Conservation (phyloP, 768 basidiomycete genomes). For the Chalciporus pseudorubinellus region DNA sequence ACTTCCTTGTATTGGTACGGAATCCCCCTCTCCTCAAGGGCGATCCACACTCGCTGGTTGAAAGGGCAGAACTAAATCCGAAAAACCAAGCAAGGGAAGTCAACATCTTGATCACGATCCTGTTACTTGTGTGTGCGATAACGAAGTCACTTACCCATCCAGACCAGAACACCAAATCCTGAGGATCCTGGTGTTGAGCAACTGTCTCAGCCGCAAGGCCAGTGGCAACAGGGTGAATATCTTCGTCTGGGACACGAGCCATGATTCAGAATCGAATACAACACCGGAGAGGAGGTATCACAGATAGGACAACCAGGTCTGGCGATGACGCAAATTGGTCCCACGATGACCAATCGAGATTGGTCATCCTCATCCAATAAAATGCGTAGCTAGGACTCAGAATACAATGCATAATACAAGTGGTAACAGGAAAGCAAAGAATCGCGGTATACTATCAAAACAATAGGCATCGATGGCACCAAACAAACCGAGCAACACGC, state of each 20-base stretch:
- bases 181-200: constrained; percentile 47
- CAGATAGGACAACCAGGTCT: too few relatives aligned
- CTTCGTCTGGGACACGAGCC: constrained; percentile 42
- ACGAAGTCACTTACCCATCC: constrained; percentile 47
- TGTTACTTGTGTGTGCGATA: neutral
- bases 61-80: constrained; percentile 50
- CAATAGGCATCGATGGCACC: too few relatives aligned
- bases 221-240: constrained; percentile 60
- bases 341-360: too few relatives aligned
- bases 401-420: too few relatives aligned
- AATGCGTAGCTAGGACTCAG: too few relatives aligned
- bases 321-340: too few relatives aligned
- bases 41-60: constrained; percentile 63
- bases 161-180: constrained; percentile 57
- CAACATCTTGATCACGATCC: neutral
- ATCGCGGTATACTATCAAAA: too few relatives aligned
- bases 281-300: too few relatives aligned
- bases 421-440: too few relatives aligned
- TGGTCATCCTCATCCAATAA: too few relatives aligned
- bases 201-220: constrained; percentile 52
- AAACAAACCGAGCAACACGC: too few relatives aligned
- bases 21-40: constrained; percentile 62
- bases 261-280: constrained; percentile 22
- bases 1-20: constrained; percentile 68
- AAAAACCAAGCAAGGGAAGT: too few relatives aligned